phyloP scores from a whole-genome alignment of 306 rosid genomes.

The Styphnolobium japonicum region DNA sequence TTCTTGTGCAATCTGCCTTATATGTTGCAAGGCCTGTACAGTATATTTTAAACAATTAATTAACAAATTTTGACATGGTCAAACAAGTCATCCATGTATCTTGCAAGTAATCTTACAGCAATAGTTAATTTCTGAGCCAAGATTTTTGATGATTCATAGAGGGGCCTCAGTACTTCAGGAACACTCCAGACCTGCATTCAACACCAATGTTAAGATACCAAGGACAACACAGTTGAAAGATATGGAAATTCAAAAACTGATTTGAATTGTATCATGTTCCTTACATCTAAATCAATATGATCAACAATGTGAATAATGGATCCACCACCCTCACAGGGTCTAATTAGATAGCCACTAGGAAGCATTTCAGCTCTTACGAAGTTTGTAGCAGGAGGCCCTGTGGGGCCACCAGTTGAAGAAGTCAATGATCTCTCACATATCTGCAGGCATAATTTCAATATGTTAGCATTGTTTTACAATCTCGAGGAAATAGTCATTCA shows the following conservation, averaged over 20 bases:
- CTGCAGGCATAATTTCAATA: slow-evolving; percentile 38
- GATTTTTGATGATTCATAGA: slow-evolving; percentile 88
- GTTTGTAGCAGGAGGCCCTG: slow-evolving; percentile 74
- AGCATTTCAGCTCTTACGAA: slow-evolving; percentile 91
- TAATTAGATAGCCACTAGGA: slow-evolving; percentile 88
- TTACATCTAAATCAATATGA: slow-evolving; percentile 87
- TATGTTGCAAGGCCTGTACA: slow-evolving; percentile 77
- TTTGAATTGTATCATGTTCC: not conserved
- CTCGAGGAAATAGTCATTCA: not conserved
- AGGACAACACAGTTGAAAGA: not conserved
- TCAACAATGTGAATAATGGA: slow-evolving; percentile 94
- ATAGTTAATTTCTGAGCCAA: slow-evolving; percentile 88
- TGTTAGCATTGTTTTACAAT: not conserved
- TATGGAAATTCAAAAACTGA: not conserved
- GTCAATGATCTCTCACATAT: slow-evolving; percentile 92
- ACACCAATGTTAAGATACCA: not conserved
- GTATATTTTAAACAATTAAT: not conserved
- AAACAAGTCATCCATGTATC: not conserved
- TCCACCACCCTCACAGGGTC: slow-evolving; percentile 98
- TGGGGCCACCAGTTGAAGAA: slow-evolving; percentile 79
- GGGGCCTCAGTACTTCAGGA: slow-evolving; percentile 95
- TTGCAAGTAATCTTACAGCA: slow-evolving; percentile 51
- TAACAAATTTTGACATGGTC: not conserved
- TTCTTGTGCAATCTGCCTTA: slow-evolving; percentile 92
- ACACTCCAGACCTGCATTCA: slow-evolving; percentile 80